These are phyloP conservation scores for Echinosophora koreensis DNA, from an alignment of 306 rosid genomes.

Conservation along the genomic window DNA sequence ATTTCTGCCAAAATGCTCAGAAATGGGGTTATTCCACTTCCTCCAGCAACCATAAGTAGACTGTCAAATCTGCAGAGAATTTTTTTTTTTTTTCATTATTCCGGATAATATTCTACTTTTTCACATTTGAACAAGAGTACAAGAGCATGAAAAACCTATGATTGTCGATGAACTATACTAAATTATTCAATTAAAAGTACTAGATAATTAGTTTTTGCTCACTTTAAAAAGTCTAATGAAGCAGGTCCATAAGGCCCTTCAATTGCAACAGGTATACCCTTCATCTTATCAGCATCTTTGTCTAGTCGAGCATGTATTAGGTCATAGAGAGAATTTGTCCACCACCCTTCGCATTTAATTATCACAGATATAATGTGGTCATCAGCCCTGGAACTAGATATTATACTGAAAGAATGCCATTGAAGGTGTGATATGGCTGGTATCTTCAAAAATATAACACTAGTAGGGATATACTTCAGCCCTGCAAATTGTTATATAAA, in stretches of 20 bases:
- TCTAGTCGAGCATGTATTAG: conserved; percentile 63
- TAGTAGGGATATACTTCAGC: conserved; percentile 78
- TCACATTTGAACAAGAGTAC: conserved; percentile 4
- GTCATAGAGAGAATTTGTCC: conserved; percentile 80
- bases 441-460: conserved; percentile 82
- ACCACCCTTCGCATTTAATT: conserved; percentile 76
- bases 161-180: not conserved
- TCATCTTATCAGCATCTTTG: conserved; percentile 54
- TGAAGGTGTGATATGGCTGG: conserved; percentile 81
- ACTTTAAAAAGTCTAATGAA: conserved; percentile 73
- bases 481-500: conserved; percentile 58
- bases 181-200: conserved; percentile 27
- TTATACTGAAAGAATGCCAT: conserved; percentile 93
- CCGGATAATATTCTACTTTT: conserved; percentile 6
- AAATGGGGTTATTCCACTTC: conserved; percentile 90
- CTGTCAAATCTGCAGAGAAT: conserved; percentile 76
- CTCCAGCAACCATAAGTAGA: conserved; percentile 82
- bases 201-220: conserved; percentile 19
- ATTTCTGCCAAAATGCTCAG: conserved; percentile 82
- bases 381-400: conserved; percentile 77
- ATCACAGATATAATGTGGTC: conserved; percentile 63
- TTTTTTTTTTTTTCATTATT: conserved; percentile 5
- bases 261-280: conserved; percentile 70
- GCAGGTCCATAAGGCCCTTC: conserved; percentile 97
- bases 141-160: not conserved